Evolutionary conservation across 2,329 filamentous ascomycete genomes (phyloP).

Genomic region (Fusarium domesticum): DNA sequence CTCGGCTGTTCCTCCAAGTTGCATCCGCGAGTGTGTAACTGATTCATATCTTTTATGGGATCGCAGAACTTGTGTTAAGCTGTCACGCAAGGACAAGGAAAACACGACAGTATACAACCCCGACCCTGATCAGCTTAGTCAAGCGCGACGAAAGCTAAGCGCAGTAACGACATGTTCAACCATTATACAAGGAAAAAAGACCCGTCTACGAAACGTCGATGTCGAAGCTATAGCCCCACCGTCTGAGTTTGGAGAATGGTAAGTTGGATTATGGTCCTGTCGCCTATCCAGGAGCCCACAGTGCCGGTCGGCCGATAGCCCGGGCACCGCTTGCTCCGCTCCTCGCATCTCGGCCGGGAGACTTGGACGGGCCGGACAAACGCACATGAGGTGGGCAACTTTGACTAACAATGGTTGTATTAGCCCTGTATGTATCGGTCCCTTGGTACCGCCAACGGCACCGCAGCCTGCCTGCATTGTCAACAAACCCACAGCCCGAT

Average conservation of each 20-base stretch:
- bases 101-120: constrained; percentile 17
- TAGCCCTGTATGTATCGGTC: constrained; percentile 36
- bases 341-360: constrained; percentile 6
- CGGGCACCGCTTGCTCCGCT: constrained; percentile 6
- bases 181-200: constrained; percentile 10
- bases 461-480: background rate
- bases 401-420: constrained; percentile 4
- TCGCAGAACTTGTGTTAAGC: constrained; percentile 18
- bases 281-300: constrained; percentile 2
- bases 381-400: constrained; percentile 1
- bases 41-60: background rate
- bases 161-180: constrained; percentile 29
- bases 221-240: constrained; percentile 17
- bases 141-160: constrained; percentile 31
- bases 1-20: background rate
- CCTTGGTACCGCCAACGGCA: constrained; percentile 26
- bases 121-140: constrained; percentile 19
- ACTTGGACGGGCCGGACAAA: constrained; percentile 1
- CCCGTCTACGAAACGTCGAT: constrained; percentile 9
- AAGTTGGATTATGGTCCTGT: constrained; percentile 8
- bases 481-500: background rate
- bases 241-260: constrained; percentile 28
- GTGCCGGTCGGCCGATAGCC: background rate
- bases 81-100: constrained; percentile 10
- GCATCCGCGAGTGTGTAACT: constrained; percentile 1